Evolutionary conservation across 345 rosid genomes (phyloP), one percentile per base, ranked within the genome.

Genomic region (Linum lewisii): DNA sequence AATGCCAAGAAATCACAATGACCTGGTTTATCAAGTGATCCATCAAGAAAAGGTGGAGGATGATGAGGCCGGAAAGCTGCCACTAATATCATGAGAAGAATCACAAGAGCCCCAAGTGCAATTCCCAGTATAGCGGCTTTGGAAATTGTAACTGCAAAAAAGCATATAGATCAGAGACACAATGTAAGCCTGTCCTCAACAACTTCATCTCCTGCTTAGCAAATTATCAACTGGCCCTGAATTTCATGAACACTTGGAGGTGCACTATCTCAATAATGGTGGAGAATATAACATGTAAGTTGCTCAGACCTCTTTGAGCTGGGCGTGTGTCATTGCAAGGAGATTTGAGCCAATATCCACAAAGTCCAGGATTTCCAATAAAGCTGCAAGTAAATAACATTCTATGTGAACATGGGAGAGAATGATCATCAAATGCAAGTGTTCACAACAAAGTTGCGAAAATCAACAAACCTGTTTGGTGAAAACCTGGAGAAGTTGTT

Each of bases 71-170:
- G 74, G 64, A 85, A 89, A 26, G 84, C 91, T 32, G 90, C 96
- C 57, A 81, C 72, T 66, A 89, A 69, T 68, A 93, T 83, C 92
- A 93, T 75, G 52, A 93, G 87, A 67, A 89, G 97, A 76, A 89
- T 69, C 36, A 82, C 88, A 60, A 89, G 88, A 56, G 80, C 95
- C 15, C 97, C 97, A n/a, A 93, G 77, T 5, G 95, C 85, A 42
- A 93, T 89, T 32, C 99, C 99, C 3, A 85, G 81, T 65, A 89
- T 93, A 37, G 94, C 92, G 14, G 90, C 96, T 82, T 87, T 93
- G 13, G 99, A 84, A 53, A 93, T 83, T 44, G 82, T 67, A 64
- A 75, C 97, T 89, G 81, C 73, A 42, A 42, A 42, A 42, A 16
- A 42, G 18, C 47, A 42, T 16, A 1, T 42, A 1, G 18, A 11